Base-by-base conservation (phyloP, 2,329 filamentous ascomycete genomes). In the Gaeumannomyces tritici region DNA sequence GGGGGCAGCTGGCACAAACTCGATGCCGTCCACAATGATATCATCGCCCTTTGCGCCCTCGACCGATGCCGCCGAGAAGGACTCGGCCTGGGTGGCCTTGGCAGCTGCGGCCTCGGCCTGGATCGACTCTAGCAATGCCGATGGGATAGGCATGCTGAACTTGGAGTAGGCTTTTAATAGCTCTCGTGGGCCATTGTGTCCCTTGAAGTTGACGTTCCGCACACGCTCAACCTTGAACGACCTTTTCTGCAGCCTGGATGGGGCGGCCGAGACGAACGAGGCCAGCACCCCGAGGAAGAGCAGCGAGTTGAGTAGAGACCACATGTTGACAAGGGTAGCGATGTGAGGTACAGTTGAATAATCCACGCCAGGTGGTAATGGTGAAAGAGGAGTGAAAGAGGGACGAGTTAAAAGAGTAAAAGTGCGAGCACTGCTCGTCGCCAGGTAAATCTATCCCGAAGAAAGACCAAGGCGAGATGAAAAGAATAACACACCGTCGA, bases 91-190 rank as follows among this genome's bases (percentile, higher is more conserved):
- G 15, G 64, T 63, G 21, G 56, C 27, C 56, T 60, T 66, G 13
- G 64, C 64, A 55, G 65, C 33, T 4, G 66, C 64, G 6, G 64
- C 63, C 15, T 65, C 62, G 35, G 65, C 65, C 57, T 71, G 70
- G 51, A 76, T 64, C 33, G 73, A 73, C 35, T 75, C 76, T 60
- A 78, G 69, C 61, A 81, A 70, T 9, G 73, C 74, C 2, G 75
- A 68, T 2, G 79, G 74, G 57, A 82, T 74, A 51, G 76, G 74
- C 74, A 87, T 81, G 65, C 83, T 81, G 73, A 82, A 91, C 72
- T 93, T 93, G 68, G 79, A 75, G 72, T 89, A 87, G 21, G 88
- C 84, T 74, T 84, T 89, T 60, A 82, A 74, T 67, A 93, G 78
- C 60, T 87, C 86, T 62, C 69, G 73, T 0, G 80, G 77, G n/a